A percentile compares a stretch with the other conserved stretches of the same genome.
These are phyloP conservation scores for Saposhnikovia divaricata DNA, from an alignment of 129 eudicot species.

Conservation along the genomic window DNA sequence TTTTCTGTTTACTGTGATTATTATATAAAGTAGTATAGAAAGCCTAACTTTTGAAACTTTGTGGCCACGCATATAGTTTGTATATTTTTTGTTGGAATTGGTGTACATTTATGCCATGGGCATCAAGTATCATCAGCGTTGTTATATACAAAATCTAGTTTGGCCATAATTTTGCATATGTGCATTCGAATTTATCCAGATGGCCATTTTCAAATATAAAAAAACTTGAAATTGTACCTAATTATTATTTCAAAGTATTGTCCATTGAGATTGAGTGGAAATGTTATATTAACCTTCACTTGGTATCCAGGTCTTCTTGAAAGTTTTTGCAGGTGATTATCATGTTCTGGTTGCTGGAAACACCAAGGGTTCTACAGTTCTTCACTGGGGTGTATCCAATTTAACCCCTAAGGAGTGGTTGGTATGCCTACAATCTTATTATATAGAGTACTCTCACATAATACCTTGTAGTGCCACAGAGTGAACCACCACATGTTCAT, in stretches of 20 bases:
- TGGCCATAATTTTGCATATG: too few species aligned
- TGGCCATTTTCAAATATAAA: too few species aligned
- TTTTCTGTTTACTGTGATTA: neutral
- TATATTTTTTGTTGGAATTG: too few species aligned
- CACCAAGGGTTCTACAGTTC: conserved; percentile 19
- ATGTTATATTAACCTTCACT: neutral
- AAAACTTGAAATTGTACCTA: too few species aligned
- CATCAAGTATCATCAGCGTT: neutral
- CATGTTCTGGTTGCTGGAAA: conserved; percentile 18
- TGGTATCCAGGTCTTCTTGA: conserved; percentile 11
- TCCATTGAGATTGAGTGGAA: neutral
- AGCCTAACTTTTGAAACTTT: too few species aligned
- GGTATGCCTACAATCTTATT: conserved; percentile 11
- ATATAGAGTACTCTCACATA: neutral
- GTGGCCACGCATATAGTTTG: too few species aligned
- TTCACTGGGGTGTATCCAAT: conserved; percentile 23
- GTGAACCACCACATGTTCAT: neutral
- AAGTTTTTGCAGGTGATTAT: conserved; percentile 9
- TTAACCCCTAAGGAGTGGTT: conserved; percentile 16
- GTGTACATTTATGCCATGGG: too few species aligned
- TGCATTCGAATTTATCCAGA: too few species aligned
- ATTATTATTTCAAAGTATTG: neutral
- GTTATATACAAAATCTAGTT: neutral
- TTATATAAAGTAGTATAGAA: too few species aligned
- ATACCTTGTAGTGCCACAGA: neutral